Conservation (phyloP, 2,329 filamentous ascomycete species). For the Xylariales sp. region DNA sequence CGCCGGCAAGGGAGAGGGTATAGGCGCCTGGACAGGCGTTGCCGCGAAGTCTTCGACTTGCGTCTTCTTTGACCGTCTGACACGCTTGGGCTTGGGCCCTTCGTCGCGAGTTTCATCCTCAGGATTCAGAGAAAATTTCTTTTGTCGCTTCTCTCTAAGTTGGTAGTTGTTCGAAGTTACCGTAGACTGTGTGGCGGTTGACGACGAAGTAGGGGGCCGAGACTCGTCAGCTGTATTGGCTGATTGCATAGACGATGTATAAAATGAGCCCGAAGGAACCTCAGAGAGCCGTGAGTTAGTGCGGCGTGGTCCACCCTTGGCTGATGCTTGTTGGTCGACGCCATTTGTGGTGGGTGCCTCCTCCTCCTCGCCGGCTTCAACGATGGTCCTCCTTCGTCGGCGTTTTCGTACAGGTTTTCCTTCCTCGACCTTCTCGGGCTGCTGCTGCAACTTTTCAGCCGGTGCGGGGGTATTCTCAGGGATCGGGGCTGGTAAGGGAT, state of each 20-base stretch:
- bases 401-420: conserved; percentile 46
- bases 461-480: conserved; percentile 39
- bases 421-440: conserved; percentile 30
- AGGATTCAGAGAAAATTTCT: conserved; percentile 63
- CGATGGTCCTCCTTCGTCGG: conserved; percentile 36
- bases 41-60: conserved; percentile 41
- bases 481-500: conserved; percentile 41
- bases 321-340: conserved; percentile 22
- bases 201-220: conserved; percentile 65
- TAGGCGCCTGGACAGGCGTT: conserved; percentile 28
- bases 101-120: conserved; percentile 54
- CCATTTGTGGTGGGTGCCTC: conserved; percentile 37
- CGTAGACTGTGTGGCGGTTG: conserved; percentile 62
- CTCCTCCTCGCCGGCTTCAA: conserved; percentile 38
- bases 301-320: conserved; percentile 34
- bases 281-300: conserved; percentile 47
- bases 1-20: conserved; percentile 18
- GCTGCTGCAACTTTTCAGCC: conserved; percentile 33
- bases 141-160: conserved; percentile 66
- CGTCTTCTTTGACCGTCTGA: conserved; percentile 47
- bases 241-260: conserved; percentile 52
- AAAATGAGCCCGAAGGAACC: conserved; percentile 56
- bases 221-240: conserved; percentile 57
- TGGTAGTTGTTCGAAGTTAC: conserved; percentile 63
- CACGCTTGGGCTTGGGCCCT: conserved; percentile 48